A percentile compares a stretch with the other conserved stretches of the same genome.
Evolutionary conservation across 1,139 yeast species (phyloP).

Genomic region (Meyerozyma athensensis): DNA sequence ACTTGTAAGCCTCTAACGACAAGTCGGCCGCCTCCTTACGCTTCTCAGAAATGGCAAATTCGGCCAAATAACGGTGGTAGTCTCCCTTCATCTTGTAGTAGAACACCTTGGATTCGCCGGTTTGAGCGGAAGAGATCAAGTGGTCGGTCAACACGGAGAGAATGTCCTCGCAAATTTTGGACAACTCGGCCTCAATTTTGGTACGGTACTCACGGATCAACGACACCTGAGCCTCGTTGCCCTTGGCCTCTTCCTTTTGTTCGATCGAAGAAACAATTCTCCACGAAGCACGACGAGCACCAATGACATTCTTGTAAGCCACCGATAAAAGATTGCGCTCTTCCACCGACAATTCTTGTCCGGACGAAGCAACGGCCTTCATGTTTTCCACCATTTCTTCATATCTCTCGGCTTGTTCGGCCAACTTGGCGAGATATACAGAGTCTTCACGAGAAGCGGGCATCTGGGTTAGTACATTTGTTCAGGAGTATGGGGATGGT

Average conservation of each 20-base stretch:
- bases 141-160: slow-evolving; percentile 82
- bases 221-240: slow-evolving; percentile 81
- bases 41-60: slow-evolving; percentile 86
- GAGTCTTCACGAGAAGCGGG: slow-evolving; percentile 95
- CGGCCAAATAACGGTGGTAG: slow-evolving; percentile 98
- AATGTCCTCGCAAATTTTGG: slow-evolving; percentile 92
- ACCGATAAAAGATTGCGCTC: slow-evolving; percentile 96
- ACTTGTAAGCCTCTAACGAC: slow-evolving; percentile 89
- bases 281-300: slow-evolving; percentile 99
- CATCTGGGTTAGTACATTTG: slow-evolving; percentile 35
- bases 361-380: slow-evolving; percentile 96
- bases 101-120: slow-evolving; percentile 97
- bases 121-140: slow-evolving; percentile 88
- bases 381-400: slow-evolving; percentile 99
- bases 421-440: slow-evolving; percentile 96
- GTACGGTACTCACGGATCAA: slow-evolving; percentile 93
- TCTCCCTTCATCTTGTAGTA: slow-evolving; percentile 99
- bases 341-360: slow-evolving; percentile 93
- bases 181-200: slow-evolving; percentile 89
- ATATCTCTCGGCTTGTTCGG: slow-evolving; percentile 99
- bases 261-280: slow-evolving; percentile 96
- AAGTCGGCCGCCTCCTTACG: slow-evolving; percentile 90
- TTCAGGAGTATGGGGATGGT: neutral
- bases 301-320: slow-evolving; percentile 97
- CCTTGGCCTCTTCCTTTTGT: slow-evolving; percentile 97